Conservation (phyloP, 2,329 filamentous ascomycete genomes). For the Penicillium sp. region DNA sequence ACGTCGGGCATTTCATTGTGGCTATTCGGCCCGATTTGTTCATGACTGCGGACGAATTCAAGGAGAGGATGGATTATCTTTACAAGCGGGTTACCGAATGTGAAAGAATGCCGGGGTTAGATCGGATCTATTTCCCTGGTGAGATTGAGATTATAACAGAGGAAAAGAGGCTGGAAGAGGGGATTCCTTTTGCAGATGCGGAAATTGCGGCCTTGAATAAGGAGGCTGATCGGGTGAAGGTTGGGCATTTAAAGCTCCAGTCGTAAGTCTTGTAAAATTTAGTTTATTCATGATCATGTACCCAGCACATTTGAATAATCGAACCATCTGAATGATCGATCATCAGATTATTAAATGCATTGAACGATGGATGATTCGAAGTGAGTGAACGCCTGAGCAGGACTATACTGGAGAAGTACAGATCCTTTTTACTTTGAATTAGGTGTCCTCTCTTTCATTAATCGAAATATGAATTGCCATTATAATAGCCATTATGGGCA, state of each 20-base stretch:
- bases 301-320: not conserved
- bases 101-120: constrained; percentile 58
- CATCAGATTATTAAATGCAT: too few relatives aligned
- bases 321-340: too few relatives aligned
- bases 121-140: constrained; percentile 62
- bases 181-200: constrained; percentile 26
- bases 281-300: not conserved
- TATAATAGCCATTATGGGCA: not conserved
- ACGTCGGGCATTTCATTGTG: constrained; percentile 76
- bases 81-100: constrained; percentile 58
- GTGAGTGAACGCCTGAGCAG: too few relatives aligned
- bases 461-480: not conserved
- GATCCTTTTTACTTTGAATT: too few relatives aligned
- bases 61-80: constrained; percentile 61
- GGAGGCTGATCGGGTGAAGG: constrained; percentile 23
- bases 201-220: constrained; percentile 26
- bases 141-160: constrained; percentile 59
- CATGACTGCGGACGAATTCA: constrained; percentile 71
- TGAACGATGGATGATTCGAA: too few relatives aligned
- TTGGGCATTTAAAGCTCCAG: constrained; percentile 21
- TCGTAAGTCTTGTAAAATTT: not conserved
- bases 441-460: not conserved
- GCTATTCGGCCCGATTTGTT: constrained; percentile 76
- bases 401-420: too few relatives aligned
- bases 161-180: constrained; percentile 39